Conservation (phyloP, 192 early-diverging fungal species). For the Gigaspora rosea region DNA sequence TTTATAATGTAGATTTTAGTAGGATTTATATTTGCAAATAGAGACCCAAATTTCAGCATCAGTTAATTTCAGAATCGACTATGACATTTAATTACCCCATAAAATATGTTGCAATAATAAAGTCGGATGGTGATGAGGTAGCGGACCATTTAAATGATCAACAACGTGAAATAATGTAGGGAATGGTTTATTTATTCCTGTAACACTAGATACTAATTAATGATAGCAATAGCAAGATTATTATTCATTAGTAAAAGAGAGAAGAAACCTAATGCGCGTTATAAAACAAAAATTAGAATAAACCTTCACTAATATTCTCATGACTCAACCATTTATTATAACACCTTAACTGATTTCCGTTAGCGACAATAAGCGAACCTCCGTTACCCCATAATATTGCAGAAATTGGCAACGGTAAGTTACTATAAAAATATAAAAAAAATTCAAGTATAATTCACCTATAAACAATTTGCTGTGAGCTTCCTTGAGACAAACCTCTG, state of each 20-base stretch:
- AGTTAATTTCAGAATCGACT: too few species aligned
- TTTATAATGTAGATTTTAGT: too few species aligned
- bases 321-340: constrained; percentile 70
- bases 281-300: constrained; percentile 16
- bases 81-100: constrained; percentile 57
- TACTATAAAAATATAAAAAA: not conserved
- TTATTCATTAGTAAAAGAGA: constrained; percentile 28
- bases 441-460: not conserved
- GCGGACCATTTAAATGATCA: constrained; percentile 56
- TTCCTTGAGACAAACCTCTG: not conserved
- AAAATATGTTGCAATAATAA: constrained; percentile 69
- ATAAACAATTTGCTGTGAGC: not conserved
- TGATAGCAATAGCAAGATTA: not conserved
- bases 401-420: constrained; percentile 42
- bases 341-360: constrained; percentile 53
- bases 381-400: constrained; percentile 55
- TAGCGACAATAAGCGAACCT: constrained; percentile 62
- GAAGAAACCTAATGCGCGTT: constrained; percentile 11
- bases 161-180: constrained; percentile 58
- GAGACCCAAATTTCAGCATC: too few species aligned
- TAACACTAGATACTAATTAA: constrained; percentile 24
- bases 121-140: constrained; percentile 76
- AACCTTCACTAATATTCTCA: constrained; percentile 45
- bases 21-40: too few species aligned
- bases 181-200: constrained; percentile 32